Conservation (phyloP, 2,329 filamentous ascomycete genomes). For the Metarhizium album region DNA sequence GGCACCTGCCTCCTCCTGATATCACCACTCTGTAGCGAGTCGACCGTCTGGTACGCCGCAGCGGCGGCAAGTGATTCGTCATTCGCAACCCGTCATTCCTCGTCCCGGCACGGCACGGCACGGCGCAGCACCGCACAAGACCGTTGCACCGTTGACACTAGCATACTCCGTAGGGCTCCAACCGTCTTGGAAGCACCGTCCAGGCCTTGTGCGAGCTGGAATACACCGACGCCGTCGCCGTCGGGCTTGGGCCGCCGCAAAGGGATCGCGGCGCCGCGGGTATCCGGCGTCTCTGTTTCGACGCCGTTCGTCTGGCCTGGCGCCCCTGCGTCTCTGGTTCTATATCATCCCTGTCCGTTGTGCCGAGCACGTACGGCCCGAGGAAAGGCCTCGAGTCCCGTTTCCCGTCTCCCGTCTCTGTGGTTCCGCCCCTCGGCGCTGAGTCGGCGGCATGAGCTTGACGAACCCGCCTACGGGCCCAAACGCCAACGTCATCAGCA, state of each 20-base stretch:
- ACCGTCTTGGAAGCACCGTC: not conserved
- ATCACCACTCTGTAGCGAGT: not conserved
- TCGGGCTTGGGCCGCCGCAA: too few relatives aligned
- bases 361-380: too few relatives aligned
- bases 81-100: not conserved
- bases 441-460: conserved; percentile 32
- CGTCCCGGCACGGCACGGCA: not conserved
- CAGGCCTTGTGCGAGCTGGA: not conserved
- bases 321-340: too few relatives aligned
- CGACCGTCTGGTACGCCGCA: not conserved
- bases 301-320: too few relatives aligned
- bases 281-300: too few relatives aligned
- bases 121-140: not conserved
- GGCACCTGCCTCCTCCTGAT: not conserved
- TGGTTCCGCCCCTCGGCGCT: not conserved
- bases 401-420: too few relatives aligned
- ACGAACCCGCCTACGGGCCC: conserved; percentile 43
- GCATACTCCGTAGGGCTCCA: not conserved
- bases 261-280: too few relatives aligned
- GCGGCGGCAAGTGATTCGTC: not conserved
- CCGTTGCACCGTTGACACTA: not conserved
- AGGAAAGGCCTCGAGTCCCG: too few relatives aligned
- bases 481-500: conserved; percentile 31
- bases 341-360: too few relatives aligned
- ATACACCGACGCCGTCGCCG: too few relatives aligned